phyloP scores from a whole-genome alignment of 352 stramenopile species.

The Pythium chondricola region DNA sequence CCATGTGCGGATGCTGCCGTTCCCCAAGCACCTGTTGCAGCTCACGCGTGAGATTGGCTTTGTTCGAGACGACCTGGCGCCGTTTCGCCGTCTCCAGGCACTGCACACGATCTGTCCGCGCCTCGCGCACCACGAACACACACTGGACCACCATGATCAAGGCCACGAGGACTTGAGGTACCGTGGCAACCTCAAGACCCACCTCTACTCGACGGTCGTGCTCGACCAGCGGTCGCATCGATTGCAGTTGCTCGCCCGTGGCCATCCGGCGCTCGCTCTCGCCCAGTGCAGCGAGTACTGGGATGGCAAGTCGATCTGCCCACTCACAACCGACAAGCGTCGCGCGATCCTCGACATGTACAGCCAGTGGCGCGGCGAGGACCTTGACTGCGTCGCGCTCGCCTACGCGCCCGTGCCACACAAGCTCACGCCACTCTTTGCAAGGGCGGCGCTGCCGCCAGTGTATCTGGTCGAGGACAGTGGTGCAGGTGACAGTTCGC shows the following conservation, averaged over 20 bases:
- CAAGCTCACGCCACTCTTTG: conserved; percentile 63
- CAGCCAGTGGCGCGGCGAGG: conserved; percentile 84
- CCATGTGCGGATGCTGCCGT: conserved; percentile 81
- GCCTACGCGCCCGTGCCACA: conserved; percentile 74
- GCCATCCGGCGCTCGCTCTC: conserved; percentile 65
- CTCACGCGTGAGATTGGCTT: conserved; percentile 82
- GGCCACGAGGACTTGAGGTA: conserved; percentile 81
- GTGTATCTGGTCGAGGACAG: conserved; percentile 84
- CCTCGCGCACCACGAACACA: conserved; percentile 77
- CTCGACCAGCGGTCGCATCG: conserved; percentile 74
- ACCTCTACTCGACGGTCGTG: conserved; percentile 83
- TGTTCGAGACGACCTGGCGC: conserved; percentile 49
- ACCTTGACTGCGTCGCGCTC: conserved; percentile 80
- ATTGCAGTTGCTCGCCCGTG: conserved; percentile 71
- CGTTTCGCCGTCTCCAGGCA: conserved; percentile 62
- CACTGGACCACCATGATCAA: conserved; percentile 81
- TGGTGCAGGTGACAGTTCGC: conserved; percentile 35
- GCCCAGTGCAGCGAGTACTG: conserved; percentile 82
- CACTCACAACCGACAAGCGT: conserved; percentile 71
- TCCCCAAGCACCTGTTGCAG: conserved; percentile 74
- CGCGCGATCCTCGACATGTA: conserved; percentile 84
- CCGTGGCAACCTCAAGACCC: conserved; percentile 78
- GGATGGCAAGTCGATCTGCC: conserved; percentile 85
- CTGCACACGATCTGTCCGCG: conserved; percentile 82
- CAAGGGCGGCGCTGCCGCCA: conserved; percentile 38